Evolutionary conservation across 2,329 filamentous ascomycete species (phyloP), one percentile per base, ranked within the genome.

Genomic region (Aaosphaeria pasadenensis): DNA sequence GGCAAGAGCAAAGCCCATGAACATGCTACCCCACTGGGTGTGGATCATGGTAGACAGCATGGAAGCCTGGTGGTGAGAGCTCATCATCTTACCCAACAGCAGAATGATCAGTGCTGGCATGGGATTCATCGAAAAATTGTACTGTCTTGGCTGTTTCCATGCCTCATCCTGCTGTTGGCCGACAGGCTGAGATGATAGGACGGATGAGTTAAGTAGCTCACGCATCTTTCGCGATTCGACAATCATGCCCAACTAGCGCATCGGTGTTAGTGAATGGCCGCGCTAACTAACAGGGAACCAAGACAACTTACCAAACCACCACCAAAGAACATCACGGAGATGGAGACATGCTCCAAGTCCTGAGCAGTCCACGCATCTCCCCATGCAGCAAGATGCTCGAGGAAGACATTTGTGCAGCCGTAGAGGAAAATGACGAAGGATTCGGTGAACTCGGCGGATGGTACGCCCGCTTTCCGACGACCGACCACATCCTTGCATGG

Each of bases 41-140:
- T 97, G 92, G 43, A 97, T 82, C 89, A 94, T 96, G 57, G 85
- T 89, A 7, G 90, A 92, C 42, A 91, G 80, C 86, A 90, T 89
- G 50, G 84, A 88, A 30, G 77, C 69, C 67, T 96, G 91, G 50
- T 92, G 89, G 70, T 97, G 92, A 29, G 88, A 90, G 63, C 87
- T 87, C 92, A 97, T 97, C 88, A 96, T 94, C 66, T 91, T 82
- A 32, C 94, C 94, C 1, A 96, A 77, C 1, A 96, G 77, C 49
- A 96, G 77, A 56, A 97, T 92, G 43, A 96, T 82, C 4, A 97
- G 77, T 1, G 86, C 89, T 0, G 92, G 94, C 58, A 97, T 82
- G 0, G 91, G 92, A 68, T 97, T 96, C 66, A 94, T 78, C 1
- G 91, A 89, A 55, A 91, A 82, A 9, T 76, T 73, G 67, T 95